Evolutionary conservation across 345 rosid species (phyloP).

Genomic region (Zanthoxylum bungeanum): DNA sequence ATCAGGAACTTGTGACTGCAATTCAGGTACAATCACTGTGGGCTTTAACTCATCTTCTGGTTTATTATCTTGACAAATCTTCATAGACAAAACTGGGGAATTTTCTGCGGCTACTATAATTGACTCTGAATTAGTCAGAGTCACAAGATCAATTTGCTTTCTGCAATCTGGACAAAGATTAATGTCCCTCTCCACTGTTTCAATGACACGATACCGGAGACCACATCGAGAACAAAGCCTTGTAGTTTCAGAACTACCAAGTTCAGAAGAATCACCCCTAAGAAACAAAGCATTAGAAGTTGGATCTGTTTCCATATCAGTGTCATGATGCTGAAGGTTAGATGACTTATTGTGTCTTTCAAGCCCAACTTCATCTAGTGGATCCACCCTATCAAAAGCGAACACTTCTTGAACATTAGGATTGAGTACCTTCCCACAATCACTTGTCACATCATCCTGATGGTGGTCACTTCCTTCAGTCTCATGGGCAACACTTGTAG

Average conservation of each 20-base stretch:
- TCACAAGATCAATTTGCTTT: constrained; percentile 34
- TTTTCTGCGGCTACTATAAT: constrained; percentile 26
- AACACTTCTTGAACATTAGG: constrained; percentile 49
- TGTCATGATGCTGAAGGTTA: constrained; percentile 36
- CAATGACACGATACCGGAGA: constrained; percentile 40
- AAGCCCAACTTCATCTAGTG: constrained; percentile 32
- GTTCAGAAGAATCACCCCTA: constrained; percentile 39
- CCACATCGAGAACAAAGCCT: constrained; percentile 66
- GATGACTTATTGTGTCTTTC: constrained; percentile 36
- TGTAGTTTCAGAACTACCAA: constrained; percentile 36
- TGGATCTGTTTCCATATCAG: constrained; percentile 41
- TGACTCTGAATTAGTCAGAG: constrained; percentile 29
- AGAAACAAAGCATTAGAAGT: constrained; percentile 37
- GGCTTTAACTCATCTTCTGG: constrained; percentile 29
- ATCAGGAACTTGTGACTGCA: constrained; percentile 25
- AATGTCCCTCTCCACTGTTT: constrained; percentile 36
- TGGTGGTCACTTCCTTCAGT: constrained; percentile 48
- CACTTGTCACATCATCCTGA: constrained; percentile 40
- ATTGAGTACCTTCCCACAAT: constrained; percentile 32
- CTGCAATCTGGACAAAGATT: constrained; percentile 73
- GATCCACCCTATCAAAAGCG: constrained; percentile 57
- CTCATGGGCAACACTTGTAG: constrained; percentile 44
- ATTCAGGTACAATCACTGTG: constrained; percentile 22
- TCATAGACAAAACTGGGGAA: constrained; percentile 20
- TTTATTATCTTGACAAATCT: constrained; percentile 29